Evolutionary conservation across 306 rosid species (phyloP).

Genomic region (Acmispon strigosus): DNA sequence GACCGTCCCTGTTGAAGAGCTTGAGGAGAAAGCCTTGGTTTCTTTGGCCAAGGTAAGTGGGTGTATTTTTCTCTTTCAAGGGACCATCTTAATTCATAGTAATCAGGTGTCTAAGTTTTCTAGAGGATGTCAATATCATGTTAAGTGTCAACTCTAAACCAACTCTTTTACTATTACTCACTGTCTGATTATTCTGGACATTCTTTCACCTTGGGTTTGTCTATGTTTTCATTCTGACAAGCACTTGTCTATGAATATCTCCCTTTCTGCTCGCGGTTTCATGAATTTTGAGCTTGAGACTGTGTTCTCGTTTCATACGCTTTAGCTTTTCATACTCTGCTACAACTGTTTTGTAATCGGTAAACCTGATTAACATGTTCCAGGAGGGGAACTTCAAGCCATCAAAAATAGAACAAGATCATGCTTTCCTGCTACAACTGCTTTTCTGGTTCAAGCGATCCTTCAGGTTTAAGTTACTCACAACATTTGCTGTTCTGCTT

Average conservation of each 20-base stretch:
- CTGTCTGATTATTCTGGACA: not conserved
- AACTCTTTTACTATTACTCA: not conserved
- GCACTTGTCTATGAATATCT: not conserved
- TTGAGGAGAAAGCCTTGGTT: slow-evolving; percentile 83
- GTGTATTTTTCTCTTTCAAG: not conserved
- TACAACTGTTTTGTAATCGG: slow-evolving; percentile 9
- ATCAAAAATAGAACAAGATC: slow-evolving; percentile 60
- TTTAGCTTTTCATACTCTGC: not conserved
- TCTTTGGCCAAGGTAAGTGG: slow-evolving; percentile 79
- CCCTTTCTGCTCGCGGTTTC: not conserved
- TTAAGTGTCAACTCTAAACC: not conserved
- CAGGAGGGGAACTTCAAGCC: slow-evolving; percentile 85
- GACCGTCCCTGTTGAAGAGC: slow-evolving; percentile 73
- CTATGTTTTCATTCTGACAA: not conserved
- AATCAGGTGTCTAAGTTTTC: not conserved
- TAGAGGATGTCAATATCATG: not conserved
- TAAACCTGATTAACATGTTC: slow-evolving; percentile 28
- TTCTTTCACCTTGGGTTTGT: slow-evolving; percentile 9
- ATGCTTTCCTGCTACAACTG: slow-evolving; percentile 84
- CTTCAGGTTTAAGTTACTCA: slow-evolving; percentile 56
- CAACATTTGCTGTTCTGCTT: slow-evolving; percentile 5
- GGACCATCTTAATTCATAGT: not conserved
- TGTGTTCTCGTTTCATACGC: not conserved
- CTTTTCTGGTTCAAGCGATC: slow-evolving; percentile 93
- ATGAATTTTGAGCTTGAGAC: slow-evolving; percentile 21